Evolutionary conservation across 2,329 filamentous ascomycete genomes (phyloP), one percentile per base, ranked within the genome.

Genomic region (Colletotrichum euphorbiae): DNA sequence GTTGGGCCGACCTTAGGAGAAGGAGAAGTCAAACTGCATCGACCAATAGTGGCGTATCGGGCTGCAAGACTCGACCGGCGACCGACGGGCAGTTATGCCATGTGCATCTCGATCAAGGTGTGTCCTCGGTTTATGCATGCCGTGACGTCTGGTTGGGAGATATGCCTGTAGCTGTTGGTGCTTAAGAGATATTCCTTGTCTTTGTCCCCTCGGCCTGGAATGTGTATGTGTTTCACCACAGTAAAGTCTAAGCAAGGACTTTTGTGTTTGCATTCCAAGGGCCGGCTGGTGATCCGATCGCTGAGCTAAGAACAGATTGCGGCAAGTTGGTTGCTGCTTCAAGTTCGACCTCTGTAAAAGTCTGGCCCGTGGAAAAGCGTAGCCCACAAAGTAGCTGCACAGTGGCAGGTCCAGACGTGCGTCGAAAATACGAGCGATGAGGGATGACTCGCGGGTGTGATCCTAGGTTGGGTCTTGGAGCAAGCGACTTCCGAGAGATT

Each of bases 211-310:
- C 19, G 21, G 24, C 15, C 33, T 46, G 28, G 60, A 40, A 28
- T 17, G 24, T 33, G 45, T 51, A 36, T 24, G 31, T 51, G 60
- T 64, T 64, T 68, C 60, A 62, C 15, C 59, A 52, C 28, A 1
- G 21, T n/a, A 24, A 31, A 50, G 59, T 58, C 38, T 54, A 55
- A 52, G 51, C 43, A 28, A 43, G 13, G 51, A 50, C n/a, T 24
- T 62, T 51, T 57, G 43, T 54, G 24, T 31, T 38, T 48, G 60
- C 46, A 36, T 11, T 8, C 7, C 6, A n/a, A 17, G 33, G 42
- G 31, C 11, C 42, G 19, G 33, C 6, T n/a, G 36, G 15, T 45
- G 51, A 57, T 45, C 45, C 45, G 43, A 63, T 45, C 43, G 31
- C 31, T 52, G 38, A 36, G 36, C 38, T 36, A 38, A 43, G 36